These are phyloP conservation scores for Chondrus crispus DNA, from an alignment of 23 red algal species.

Conservation along the genomic window DNA sequence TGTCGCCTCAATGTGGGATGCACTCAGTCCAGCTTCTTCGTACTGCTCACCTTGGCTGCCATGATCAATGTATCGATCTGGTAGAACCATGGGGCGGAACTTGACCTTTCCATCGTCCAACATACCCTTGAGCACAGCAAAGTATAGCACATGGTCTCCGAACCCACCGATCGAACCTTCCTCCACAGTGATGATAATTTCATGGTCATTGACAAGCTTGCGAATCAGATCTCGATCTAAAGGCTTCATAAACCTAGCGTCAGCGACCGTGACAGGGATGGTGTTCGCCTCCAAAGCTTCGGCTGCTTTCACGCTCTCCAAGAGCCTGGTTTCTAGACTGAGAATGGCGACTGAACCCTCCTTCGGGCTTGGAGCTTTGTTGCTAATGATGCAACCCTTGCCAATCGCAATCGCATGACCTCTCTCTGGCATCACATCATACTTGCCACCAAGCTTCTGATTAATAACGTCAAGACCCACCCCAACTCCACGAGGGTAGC, in stretches of 20 bases:
- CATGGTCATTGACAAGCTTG: slow-evolving; percentile 61
- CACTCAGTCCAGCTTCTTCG: slow-evolving; percentile 89
- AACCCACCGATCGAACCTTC: slow-evolving; percentile 97
- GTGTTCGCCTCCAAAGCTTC: slow-evolving; percentile 51
- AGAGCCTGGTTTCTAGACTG: slow-evolving; percentile 81
- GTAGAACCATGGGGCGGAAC: slow-evolving; percentile 94
- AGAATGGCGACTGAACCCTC: slow-evolving; percentile 75
- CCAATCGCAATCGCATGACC: slow-evolving; percentile 82
- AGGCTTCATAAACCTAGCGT: slow-evolving; percentile 99
- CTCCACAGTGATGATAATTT: slow-evolving; percentile 91
- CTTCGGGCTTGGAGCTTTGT: neutral
- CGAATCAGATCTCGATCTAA: slow-evolving; percentile 86
- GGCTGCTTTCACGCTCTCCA: slow-evolving; percentile 83
- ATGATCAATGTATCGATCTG: slow-evolving; percentile 95
- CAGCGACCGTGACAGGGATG: slow-evolving; percentile 78
- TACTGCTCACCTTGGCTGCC: slow-evolving; percentile 90
- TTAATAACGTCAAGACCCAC: slow-evolving; percentile 82
- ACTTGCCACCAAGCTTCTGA: slow-evolving; percentile 72
- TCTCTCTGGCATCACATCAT: slow-evolving; percentile 43
- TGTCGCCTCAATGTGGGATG: slow-evolving; percentile 77
- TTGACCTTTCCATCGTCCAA: slow-evolving; percentile 74
- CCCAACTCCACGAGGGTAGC: slow-evolving; percentile 91
- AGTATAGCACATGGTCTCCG: slow-evolving; percentile 94
- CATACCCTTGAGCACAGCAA: slow-evolving; percentile 63
- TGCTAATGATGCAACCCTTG: slow-evolving; percentile 79